Evolutionary conservation across 208 protist species (phyloP).

Genomic region (Acanthamoeba culbertsoni): DNA sequence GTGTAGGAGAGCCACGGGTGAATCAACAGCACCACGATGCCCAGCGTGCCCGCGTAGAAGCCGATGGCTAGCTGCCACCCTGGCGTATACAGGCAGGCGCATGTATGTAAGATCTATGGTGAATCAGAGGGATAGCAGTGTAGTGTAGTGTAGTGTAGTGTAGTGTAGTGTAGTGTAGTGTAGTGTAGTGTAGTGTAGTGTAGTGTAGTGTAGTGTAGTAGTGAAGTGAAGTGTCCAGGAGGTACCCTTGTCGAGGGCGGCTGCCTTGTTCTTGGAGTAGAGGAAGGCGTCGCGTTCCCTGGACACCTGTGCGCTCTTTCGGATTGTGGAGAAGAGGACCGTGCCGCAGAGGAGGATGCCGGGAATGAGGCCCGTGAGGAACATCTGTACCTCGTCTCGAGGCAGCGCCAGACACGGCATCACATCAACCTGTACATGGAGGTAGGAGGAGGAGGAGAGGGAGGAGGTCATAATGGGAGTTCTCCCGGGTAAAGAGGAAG

Average conservation of each 20-base stretch:
- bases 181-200: no score
- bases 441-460: neutral
- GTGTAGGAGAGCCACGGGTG: neutral
- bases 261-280: neutral
- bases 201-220: no score
- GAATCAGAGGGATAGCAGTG: no score
- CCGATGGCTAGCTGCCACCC: neutral
- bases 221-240: no score
- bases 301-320: neutral
- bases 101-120: no score
- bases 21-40: neutral
- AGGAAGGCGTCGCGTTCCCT: slow-evolving; percentile 1
- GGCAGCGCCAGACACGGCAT: neutral
- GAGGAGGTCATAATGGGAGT: neutral
- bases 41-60: neutral
- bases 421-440: neutral
- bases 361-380: neutral
- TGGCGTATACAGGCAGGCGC: no score
- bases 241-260: neutral
- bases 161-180: no score
- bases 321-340: neutral
- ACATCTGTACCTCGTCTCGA: neutral
- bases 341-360: neutral
- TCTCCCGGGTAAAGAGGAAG: no score
- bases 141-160: no score